Conservation (phyloP, 2,329 filamentous ascomycete genomes). For the Rhynchosporium agropyri region DNA sequence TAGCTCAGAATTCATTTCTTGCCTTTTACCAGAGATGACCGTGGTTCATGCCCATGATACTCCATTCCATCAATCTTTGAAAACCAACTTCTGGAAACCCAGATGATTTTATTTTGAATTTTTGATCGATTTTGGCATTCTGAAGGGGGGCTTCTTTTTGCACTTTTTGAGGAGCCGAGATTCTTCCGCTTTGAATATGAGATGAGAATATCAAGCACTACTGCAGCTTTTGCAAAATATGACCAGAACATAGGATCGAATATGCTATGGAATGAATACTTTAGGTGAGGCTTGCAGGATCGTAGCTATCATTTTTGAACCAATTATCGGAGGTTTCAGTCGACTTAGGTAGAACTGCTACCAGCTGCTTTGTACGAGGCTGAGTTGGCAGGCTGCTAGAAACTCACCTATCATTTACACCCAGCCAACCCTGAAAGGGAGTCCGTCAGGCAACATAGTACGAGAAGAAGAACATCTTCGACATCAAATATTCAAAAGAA, state of each 20-base stretch:
- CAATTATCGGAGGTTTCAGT: neutral
- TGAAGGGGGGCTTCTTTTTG: neutral
- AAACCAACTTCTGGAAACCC: slow-evolving; percentile 41
- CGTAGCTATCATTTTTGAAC: neutral
- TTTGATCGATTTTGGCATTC: slow-evolving; percentile 10
- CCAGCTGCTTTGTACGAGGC: neutral
- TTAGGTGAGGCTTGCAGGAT: neutral
- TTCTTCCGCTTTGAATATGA: slow-evolving; percentile 11
- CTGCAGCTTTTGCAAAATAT: too few species aligned
- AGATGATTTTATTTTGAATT: slow-evolving; percentile 34
- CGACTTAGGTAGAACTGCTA: neutral
- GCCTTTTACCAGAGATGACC: slow-evolving; percentile 47
- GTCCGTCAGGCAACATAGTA: neutral
- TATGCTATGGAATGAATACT: neutral
- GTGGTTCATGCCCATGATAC: slow-evolving; percentile 51
- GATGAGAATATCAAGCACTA: too few species aligned
- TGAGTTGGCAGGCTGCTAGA: slow-evolving; percentile 9
- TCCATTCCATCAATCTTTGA: slow-evolving; percentile 57
- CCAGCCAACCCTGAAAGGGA: neutral
- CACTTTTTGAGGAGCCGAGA: slow-evolving; percentile 9
- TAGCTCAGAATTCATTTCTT: slow-evolving; percentile 46
- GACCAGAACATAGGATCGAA: neutral
- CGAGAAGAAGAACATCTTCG: neutral
- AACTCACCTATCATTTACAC: neutral
- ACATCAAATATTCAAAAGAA: neutral